Percentiles rank a stretch among this genome's conserved stretches.
These are phyloP conservation scores for Zoysia japonica DNA, from an alignment of 176 grass and related monocot species.

Conservation along the genomic window DNA sequence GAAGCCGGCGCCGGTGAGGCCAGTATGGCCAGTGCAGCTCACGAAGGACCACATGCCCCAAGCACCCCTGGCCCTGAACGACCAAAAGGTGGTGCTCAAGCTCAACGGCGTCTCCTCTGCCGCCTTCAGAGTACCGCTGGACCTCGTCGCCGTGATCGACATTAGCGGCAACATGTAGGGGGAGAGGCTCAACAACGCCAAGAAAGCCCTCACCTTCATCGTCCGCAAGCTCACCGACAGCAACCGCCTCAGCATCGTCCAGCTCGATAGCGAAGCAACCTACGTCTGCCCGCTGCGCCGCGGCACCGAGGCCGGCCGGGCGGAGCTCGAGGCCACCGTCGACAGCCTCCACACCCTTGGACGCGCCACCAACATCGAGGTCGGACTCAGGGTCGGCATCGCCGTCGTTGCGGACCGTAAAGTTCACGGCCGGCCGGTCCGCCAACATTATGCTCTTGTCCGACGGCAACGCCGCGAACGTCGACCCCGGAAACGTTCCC, in stretches of 20 bases:
- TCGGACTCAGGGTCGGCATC: too few relatives aligned
- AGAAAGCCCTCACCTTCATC: conserved; percentile 24
- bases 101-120: too few relatives aligned
- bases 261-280: not conserved
- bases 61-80: conserved; percentile 16
- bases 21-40: not conserved
- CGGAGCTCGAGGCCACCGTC: not conserved
- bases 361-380: too few relatives aligned
- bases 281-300: not conserved
- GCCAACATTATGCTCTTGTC: not conserved
- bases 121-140: not conserved
- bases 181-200: not conserved
- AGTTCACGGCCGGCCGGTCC: conserved; percentile 6
- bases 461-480: too few relatives aligned
- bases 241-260: conserved; percentile 43
- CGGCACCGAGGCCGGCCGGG: not conserved
- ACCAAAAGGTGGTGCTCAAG: conserved; percentile 35
- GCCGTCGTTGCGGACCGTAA: too few relatives aligned
- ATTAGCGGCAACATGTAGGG: conserved; percentile 5
- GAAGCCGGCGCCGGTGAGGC: not conserved
- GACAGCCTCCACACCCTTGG: accelerated
- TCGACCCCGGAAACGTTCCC: too few relatives aligned
- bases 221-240: conserved; percentile 23
- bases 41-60: not conserved
- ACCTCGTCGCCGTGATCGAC: conserved; percentile 43